phyloP scores from a whole-genome alignment of 1,139 yeast species.

The Saccharomyces hybrid region DNA sequence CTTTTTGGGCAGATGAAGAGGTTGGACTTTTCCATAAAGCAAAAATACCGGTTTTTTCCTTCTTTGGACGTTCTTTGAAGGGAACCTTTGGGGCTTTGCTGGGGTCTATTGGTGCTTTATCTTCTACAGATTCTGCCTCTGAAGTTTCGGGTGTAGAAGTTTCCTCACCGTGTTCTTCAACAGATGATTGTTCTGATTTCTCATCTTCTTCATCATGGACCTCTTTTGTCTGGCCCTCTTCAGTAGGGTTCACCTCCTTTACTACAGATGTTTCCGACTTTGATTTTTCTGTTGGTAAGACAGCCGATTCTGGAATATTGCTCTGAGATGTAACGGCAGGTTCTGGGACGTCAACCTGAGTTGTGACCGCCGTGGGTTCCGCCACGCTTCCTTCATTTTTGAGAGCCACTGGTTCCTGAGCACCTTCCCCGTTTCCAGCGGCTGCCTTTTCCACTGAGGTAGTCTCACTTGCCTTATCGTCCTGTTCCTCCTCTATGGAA shows the following conservation, averaged over 20 bases:
- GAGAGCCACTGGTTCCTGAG: background rate
- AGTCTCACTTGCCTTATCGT: background rate
- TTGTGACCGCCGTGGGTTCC: background rate
- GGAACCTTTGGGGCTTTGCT: constrained; percentile 18
- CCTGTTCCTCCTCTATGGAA: background rate
- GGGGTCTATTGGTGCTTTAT: constrained; percentile 14
- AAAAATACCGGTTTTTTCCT: constrained; percentile 3
- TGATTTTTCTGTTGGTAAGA: constrained; percentile 2
- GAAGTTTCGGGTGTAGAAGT: constrained; percentile 2
- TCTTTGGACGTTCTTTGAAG: constrained; percentile 5
- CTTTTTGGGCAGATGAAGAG: constrained; percentile 3
- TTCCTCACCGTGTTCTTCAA: background rate
- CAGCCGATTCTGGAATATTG: constrained; percentile 5
- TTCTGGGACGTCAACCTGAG: background rate
- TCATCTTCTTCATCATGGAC: background rate
- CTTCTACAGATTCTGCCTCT: constrained; percentile 4
- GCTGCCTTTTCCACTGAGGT: background rate
- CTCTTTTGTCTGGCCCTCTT: background rate
- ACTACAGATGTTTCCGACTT: background rate
- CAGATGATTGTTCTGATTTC: background rate
- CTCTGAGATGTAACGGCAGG: background rate
- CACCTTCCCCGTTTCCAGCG: background rate
- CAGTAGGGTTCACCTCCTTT: background rate
- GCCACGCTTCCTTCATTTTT: background rate
- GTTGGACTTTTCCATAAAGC: background rate